These are phyloP conservation scores for Arthrobotrys sinensis DNA, from an alignment of 2,329 filamentous ascomycete species.

Conservation along the genomic window DNA sequence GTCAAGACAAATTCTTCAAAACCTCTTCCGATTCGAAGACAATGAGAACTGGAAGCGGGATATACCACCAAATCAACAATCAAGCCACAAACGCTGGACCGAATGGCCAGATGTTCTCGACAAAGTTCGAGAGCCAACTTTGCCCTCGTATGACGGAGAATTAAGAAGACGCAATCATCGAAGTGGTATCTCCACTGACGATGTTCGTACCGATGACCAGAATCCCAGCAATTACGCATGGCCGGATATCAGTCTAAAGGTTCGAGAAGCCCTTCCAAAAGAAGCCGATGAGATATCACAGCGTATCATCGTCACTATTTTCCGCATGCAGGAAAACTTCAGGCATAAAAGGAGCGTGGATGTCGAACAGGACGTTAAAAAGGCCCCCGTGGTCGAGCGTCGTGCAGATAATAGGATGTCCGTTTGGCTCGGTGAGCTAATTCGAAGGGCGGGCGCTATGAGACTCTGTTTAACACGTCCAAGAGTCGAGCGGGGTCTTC, in stretches of 20 bases:
- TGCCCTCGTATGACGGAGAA: not conserved
- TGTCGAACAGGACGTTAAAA: not conserved
- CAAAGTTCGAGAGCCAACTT: not conserved
- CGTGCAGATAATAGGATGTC: not conserved
- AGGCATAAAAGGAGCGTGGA: conserved; percentile 1
- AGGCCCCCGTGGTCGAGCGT: not conserved
- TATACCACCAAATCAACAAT: not conserved
- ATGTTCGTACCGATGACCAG: not conserved
- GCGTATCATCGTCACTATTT: conserved; percentile 29
- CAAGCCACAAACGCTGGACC: not conserved
- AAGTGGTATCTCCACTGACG: not conserved
- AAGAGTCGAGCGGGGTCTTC: not conserved
- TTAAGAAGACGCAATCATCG: not conserved
- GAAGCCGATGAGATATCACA: conserved; percentile 9
- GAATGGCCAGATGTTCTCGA: not conserved
- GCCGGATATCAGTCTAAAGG: conserved; percentile 20
- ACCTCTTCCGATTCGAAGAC: conserved; percentile 16
- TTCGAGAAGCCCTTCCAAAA: conserved; percentile 8
- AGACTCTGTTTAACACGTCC: not conserved
- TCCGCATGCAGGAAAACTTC: conserved; percentile 22
- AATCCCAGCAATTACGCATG: conserved; percentile 4
- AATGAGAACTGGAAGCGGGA: conserved; percentile 1
- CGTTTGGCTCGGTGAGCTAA: not conserved
- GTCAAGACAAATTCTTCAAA: not conserved
- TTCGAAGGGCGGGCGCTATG: not conserved